Evolutionary conservation across 140 eudicot species (phyloP).

Genomic region (Oenanthe javanica): DNA sequence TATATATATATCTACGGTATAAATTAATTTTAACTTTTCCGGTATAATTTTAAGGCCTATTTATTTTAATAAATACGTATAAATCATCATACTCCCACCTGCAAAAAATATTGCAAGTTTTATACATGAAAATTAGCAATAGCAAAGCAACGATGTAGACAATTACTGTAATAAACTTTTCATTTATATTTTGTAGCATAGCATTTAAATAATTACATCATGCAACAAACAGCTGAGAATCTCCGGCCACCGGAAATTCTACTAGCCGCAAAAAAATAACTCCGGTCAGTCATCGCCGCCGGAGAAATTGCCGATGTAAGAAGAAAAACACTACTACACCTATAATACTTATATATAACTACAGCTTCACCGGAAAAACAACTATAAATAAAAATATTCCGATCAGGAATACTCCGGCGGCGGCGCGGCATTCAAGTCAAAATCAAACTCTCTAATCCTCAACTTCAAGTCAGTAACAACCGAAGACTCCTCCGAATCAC

Average conservation of each 20-base stretch:
- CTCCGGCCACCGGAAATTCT: not conserved
- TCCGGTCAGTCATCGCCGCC: not conserved
- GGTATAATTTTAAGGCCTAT: no score
- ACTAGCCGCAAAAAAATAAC: not conserved
- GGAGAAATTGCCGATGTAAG: not conserved
- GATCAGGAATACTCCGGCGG: not conserved
- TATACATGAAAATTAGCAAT: no score
- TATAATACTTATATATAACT: not conserved
- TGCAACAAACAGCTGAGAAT: not conserved
- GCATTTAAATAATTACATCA: not conserved
- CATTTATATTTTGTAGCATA: not conserved
- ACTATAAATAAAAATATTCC: not conserved
- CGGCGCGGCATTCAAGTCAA: not conserved
- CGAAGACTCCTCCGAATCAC: not conserved
- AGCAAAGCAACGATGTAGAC: no score
- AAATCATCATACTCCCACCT: no score
- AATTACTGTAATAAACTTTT: slow-evolving; percentile 27
- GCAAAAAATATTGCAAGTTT: no score
- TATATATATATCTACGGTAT: no score
- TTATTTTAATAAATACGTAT: no score
- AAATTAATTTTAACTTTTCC: no score
- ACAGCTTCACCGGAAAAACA: not conserved
- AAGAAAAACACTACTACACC: not conserved
- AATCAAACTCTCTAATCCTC: not conserved
- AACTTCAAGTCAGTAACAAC: not conserved